These are phyloP conservation scores for Cystobasidium tubakii DNA, from an alignment of 768 basidiomycete species.

Conservation along the genomic window DNA sequence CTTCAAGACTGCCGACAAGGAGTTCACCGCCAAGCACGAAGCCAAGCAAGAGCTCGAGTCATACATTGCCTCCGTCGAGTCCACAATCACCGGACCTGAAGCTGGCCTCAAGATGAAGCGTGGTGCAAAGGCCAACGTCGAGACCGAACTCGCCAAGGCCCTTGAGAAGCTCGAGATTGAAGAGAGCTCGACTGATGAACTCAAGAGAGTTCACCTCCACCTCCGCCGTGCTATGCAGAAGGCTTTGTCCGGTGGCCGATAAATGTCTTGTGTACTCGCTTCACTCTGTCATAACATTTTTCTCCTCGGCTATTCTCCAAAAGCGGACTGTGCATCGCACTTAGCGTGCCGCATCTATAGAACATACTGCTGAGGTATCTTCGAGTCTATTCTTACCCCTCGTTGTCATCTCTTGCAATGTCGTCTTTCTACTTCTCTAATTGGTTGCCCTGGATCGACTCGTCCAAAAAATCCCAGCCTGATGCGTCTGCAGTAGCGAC, in stretches of 20 bases:
- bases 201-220: slow-evolving; percentile 88
- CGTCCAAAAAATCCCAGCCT: too few relatives aligned
- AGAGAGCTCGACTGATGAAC: slow-evolving; percentile 84
- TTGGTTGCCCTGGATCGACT: not conserved
- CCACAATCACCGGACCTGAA: slow-evolving; percentile 90
- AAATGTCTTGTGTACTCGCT: slow-evolving; percentile 6
- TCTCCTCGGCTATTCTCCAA: slow-evolving; percentile 2
- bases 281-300: not conserved
- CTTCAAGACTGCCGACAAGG: slow-evolving; percentile 85
- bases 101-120: slow-evolving; percentile 99
- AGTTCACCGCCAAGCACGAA: slow-evolving; percentile 95
- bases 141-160: slow-evolving; percentile 94
- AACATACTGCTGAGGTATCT: slow-evolving; percentile 4
- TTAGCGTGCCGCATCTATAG: slow-evolving; percentile 4
- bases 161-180: slow-evolving; percentile 98
- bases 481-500: too few relatives aligned
- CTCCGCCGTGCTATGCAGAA: slow-evolving; percentile 98
- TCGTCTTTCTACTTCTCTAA: slow-evolving; percentile 3
- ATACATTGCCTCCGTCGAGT: slow-evolving; percentile 94
- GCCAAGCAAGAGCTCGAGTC: slow-evolving; percentile 97
- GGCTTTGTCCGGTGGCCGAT: slow-evolving; percentile 52
- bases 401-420: slow-evolving; percentile 17
- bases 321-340: slow-evolving; percentile 11
- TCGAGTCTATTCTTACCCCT: slow-evolving; percentile 1
- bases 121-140: slow-evolving; percentile 86